A percentile compares a stretch with the other conserved stretches of the same genome.
Evolutionary conservation across 306 rosid genomes (phyloP).

Genomic region (Crotalaria pallida): DNA sequence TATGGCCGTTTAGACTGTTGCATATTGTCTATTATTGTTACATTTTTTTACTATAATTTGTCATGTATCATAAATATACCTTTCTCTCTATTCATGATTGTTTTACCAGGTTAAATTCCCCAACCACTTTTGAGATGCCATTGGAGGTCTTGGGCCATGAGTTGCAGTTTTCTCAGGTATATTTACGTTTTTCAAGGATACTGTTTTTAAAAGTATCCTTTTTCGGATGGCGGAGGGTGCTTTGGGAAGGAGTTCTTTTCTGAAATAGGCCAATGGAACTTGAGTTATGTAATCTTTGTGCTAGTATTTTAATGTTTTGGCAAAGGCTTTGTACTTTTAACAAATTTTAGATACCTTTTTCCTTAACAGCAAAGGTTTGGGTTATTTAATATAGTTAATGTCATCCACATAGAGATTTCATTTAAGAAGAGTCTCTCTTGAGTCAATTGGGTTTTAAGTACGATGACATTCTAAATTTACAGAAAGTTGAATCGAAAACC

Average conservation of each 20-base stretch:
- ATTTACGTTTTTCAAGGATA: not conserved
- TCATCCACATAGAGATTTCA: not conserved
- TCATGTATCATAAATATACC: not conserved
- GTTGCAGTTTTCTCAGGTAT: constrained; percentile 80
- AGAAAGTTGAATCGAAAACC: not conserved
- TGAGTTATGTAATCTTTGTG: constrained; percentile 1
- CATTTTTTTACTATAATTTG: not conserved
- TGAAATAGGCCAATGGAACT: not conserved
- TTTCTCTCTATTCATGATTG: constrained; percentile 10
- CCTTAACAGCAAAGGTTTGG: not conserved
- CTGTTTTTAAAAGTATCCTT: not conserved
- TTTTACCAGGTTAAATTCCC: constrained; percentile 65
- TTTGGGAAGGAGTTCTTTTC: not conserved
- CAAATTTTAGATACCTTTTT: not conserved
- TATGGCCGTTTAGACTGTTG: not conserved
- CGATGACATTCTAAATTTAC: not conserved
- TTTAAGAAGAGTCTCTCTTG: not conserved
- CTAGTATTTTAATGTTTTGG: not conserved
- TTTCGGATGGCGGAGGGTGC: not conserved
- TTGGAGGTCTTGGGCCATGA: constrained; percentile 83
- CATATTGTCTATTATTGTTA: not conserved
- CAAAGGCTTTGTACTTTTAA: not conserved
- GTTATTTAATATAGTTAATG: not conserved
- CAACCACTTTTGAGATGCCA: constrained; percentile 77
- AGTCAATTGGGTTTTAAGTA: not conserved